These are phyloP conservation scores for Mycena sp. DNA, from an alignment of 1,284 basidiomycete species.

Conservation along the genomic window DNA sequence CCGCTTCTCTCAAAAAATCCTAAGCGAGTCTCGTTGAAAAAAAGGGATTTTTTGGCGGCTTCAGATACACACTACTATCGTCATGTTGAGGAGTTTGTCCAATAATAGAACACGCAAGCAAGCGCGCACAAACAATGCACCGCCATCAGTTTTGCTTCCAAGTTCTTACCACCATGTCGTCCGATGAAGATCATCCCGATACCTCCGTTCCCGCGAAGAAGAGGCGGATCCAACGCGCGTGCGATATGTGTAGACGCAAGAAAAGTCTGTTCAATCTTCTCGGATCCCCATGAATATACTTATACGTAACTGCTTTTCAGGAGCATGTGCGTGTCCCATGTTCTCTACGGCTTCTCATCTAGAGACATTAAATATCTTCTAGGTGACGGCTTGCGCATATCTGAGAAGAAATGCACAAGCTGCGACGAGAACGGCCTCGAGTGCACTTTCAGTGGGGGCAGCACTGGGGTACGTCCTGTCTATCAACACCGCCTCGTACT, in stretches of 20 bases:
- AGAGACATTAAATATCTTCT: background rate
- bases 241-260: constrained; percentile 79
- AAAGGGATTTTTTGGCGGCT: no score
- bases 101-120: no score
- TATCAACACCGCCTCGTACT: no score
- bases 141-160: no score
- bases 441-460: constrained; percentile 81
- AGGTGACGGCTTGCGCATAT: constrained; percentile 25
- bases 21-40: no score
- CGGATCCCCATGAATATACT: constrained; percentile 58
- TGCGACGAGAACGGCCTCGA: constrained; percentile 78
- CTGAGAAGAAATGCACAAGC: constrained; percentile 74
- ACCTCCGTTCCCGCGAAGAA: constrained; percentile 63
- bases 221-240: constrained; percentile 76
- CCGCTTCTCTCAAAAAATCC: no score
- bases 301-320: no score
- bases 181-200: constrained; percentile 50
- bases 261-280: constrained; percentile 66
- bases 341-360: no score
- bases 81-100: no score
- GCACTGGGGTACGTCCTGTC: constrained; percentile 52
- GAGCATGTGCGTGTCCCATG: no score
- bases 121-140: no score
- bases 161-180: constrained; percentile 49
- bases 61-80: no score